Conservation (phyloP, 352 stramenopile species). For the Pythium angustatum region DNA sequence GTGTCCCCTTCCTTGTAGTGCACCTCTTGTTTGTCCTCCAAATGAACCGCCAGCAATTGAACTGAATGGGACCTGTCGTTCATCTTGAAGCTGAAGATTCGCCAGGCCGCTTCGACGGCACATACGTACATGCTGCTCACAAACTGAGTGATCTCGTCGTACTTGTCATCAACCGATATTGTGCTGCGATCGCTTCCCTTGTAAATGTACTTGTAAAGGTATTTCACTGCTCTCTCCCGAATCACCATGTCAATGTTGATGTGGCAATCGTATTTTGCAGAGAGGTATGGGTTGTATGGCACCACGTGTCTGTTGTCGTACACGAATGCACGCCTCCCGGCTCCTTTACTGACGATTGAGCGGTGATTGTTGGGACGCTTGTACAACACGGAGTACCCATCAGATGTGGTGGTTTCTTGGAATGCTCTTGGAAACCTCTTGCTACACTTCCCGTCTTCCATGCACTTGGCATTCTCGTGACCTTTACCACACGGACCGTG, state of each 20-base stretch:
- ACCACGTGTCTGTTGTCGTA: neutral
- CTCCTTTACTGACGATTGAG: neutral
- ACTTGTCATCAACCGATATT: conserved; percentile 4
- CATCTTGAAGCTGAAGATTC: conserved; percentile 8
- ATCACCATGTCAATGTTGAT: neutral
- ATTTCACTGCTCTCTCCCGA: neutral
- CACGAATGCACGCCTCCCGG: neutral
- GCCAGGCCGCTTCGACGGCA: conserved; percentile 4
- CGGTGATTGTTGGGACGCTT: neutral
- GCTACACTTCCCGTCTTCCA: neutral
- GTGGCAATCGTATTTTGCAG: neutral
- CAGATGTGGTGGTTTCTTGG: neutral
- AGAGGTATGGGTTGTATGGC: neutral
- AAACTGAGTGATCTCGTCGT: conserved; percentile 9
- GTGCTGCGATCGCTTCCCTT: conserved; percentile 4
- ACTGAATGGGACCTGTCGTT: conserved; percentile 13
- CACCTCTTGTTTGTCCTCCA: conserved; percentile 5
- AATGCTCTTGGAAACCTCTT: neutral
- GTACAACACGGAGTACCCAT: neutral
- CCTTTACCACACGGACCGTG: neutral
- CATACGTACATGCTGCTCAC: conserved; percentile 12
- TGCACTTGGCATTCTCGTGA: neutral
- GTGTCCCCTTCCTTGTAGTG: conserved; percentile 26
- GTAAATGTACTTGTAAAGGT: conserved; percentile 7
- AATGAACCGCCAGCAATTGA: neutral